Percentiles rank a stretch among this genome's conserved stretches.
phyloP scores from a whole-genome alignment of 305 asterid species.

The Solanum chacoense region DNA sequence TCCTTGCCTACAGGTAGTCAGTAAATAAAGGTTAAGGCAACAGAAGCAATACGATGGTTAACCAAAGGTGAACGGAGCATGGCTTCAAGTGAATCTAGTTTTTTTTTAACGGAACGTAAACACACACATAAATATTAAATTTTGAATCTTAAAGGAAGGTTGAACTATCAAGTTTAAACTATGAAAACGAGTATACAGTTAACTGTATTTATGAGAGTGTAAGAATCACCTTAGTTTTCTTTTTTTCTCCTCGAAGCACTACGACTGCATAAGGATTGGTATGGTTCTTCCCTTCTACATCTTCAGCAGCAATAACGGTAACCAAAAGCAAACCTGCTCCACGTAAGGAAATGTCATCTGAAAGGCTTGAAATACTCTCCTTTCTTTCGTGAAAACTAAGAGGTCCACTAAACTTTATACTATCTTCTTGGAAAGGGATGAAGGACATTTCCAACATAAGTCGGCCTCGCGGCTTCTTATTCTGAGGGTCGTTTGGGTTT shows the following conservation, averaged over 20 bases:
- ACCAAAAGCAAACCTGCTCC: conserved; percentile 66
- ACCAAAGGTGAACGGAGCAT: neutral
- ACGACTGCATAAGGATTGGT: conserved; percentile 51
- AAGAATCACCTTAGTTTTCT: conserved; percentile 52
- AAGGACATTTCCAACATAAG: conserved; percentile 40
- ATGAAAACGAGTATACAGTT: neutral
- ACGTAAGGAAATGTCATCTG: conserved; percentile 18
- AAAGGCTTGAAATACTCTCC: conserved; percentile 14
- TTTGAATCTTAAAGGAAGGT: neutral
- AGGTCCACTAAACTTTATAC: conserved; percentile 24
- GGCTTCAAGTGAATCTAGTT: neutral
- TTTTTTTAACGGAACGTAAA: neutral
- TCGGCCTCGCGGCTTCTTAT: conserved; percentile 46
- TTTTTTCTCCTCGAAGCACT: conserved; percentile 53
- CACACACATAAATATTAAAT: neutral
- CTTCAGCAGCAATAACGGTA: conserved; percentile 39
- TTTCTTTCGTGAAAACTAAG: conserved; percentile 3
- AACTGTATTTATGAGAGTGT: neutral
- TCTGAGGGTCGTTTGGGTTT: conserved; percentile 42
- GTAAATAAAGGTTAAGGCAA: neutral
- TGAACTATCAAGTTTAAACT: neutral
- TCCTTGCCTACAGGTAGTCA: conserved; percentile 22
- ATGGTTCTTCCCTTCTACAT: conserved; percentile 58
- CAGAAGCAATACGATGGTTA: neutral
- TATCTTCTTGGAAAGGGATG: conserved; percentile 58